Evolutionary conservation across 345 rosid species (phyloP).

Genomic region (Gossypium arboreum): DNA sequence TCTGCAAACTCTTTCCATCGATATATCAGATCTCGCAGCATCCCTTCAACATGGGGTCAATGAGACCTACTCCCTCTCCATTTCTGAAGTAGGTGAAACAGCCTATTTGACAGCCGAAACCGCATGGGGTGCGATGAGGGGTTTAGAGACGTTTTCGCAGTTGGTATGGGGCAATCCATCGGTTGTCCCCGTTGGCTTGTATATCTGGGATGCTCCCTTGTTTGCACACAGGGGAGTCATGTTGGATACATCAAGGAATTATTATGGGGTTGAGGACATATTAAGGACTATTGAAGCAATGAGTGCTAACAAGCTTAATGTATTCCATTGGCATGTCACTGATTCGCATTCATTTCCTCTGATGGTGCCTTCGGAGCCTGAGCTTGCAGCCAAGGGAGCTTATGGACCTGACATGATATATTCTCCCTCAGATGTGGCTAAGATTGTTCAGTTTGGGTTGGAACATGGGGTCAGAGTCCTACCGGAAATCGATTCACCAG

Average conservation of each 20-base stretch:
- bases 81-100: constrained; percentile 31
- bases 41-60: constrained; percentile 64
- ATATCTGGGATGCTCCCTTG: constrained; percentile 53
- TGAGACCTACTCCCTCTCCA: constrained; percentile 59
- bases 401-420: constrained; percentile 60
- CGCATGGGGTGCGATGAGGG: constrained; percentile 84
- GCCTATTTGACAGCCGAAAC: constrained; percentile 51
- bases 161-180: constrained; percentile 64
- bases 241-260: constrained; percentile 85
- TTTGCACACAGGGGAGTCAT: constrained; percentile 63
- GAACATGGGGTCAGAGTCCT: constrained; percentile 78
- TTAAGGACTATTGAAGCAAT: constrained; percentile 58
- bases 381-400: constrained; percentile 66
- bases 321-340: constrained; percentile 88
- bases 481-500: constrained; percentile 87
- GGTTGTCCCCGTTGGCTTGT: constrained; percentile 43
- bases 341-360: constrained; percentile 87
- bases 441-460: constrained; percentile 57
- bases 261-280: constrained; percentile 60
- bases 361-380: constrained; percentile 70
- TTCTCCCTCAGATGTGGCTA: constrained; percentile 48
- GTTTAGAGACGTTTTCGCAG: constrained; percentile 85
- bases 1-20: constrained; percentile 38
- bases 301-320: constrained; percentile 80
- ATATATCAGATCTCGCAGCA: constrained; percentile 39